Evolutionary conservation across 2,329 filamentous ascomycete species (phyloP).

Genomic region (Cytospora paraplurivora): DNA sequence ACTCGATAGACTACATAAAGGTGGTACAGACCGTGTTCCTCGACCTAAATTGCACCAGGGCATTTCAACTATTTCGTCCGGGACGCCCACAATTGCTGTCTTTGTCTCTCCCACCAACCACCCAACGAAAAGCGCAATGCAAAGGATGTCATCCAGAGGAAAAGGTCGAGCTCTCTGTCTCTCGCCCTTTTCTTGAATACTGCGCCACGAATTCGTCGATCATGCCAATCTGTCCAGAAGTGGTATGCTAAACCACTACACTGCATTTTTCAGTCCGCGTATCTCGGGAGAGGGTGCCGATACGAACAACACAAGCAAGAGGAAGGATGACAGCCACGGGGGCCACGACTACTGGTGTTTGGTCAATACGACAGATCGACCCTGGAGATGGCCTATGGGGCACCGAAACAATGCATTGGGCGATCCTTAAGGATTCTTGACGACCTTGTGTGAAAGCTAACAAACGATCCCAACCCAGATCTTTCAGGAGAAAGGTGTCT

Average conservation of each 20-base stretch:
- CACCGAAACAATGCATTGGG: not conserved
- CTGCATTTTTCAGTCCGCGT: too few species aligned
- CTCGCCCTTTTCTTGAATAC: conserved; percentile 8
- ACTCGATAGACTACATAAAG: not conserved
- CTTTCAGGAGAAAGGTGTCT: not conserved
- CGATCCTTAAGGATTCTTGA: not conserved
- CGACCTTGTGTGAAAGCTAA: not conserved
- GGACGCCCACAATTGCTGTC: not conserved
- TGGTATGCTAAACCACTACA: not conserved
- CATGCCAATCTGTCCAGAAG: not conserved
- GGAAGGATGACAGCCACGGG: conserved; percentile 2
- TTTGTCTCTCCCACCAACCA: conserved; percentile 5
- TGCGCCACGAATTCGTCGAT: conserved; percentile 8
- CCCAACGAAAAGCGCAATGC: conserved; percentile 1
- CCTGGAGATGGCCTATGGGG: not conserved
- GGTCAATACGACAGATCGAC: not conserved
- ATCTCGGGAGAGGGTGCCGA: not conserved
- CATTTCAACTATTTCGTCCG: not conserved
- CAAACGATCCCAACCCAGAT: conserved; percentile 3
- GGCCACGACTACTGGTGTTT: not conserved
- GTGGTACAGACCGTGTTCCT: not conserved
- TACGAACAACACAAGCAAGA: conserved; percentile 25
- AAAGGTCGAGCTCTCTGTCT: conserved; percentile 7
- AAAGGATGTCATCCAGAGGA: conserved; percentile 1
- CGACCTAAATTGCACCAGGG: not conserved